phyloP scores from a whole-genome alignment of 2,329 filamentous ascomycete genomes.

The Cucurbitaria berberidis region DNA sequence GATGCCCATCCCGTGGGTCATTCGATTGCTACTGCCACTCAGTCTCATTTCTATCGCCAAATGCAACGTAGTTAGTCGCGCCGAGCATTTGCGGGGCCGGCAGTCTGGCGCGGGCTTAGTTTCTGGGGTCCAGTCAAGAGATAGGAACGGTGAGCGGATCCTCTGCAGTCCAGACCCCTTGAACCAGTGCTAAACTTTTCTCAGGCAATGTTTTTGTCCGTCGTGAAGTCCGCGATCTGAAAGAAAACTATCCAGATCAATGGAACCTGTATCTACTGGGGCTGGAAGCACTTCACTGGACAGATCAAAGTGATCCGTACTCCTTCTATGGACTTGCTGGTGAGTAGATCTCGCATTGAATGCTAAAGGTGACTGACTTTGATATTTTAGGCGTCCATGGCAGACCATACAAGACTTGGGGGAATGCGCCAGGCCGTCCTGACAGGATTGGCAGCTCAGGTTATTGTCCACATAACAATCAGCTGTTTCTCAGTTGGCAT shows the following conservation, averaged over 20 bases:
- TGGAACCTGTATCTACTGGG: constrained; percentile 81
- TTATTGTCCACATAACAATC: constrained; percentile 79
- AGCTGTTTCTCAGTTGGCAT: constrained; percentile 85
- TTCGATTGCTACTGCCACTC: constrained; percentile 2
- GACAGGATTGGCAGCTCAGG: constrained; percentile 52
- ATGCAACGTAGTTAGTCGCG: constrained; percentile 9
- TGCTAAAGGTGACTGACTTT: background rate
- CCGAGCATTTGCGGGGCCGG: background rate
- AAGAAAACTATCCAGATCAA: constrained; percentile 63
- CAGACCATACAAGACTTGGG: constrained; percentile 45
- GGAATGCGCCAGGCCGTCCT: constrained; percentile 41
- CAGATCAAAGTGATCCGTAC: constrained; percentile 65
- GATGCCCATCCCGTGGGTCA: constrained; percentile 11
- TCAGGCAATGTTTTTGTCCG: constrained; percentile 52
- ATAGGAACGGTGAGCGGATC: constrained; percentile 20
- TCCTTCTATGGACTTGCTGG: constrained; percentile 83
- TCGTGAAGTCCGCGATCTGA: constrained; percentile 70
- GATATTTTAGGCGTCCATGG: constrained; percentile 40
- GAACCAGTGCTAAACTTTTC: background rate
- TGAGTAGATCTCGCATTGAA: constrained; percentile 40
- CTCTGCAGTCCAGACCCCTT: background rate
- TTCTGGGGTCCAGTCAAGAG: constrained; percentile 25
- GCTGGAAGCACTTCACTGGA: constrained; percentile 71
- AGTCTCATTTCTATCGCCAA: constrained; percentile 8
- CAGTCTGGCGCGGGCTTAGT: constrained; percentile 18